These are phyloP conservation scores for Diutina mesorugosa DNA, from an alignment of 1,139 yeast genomes.

Conservation along the genomic window DNA sequence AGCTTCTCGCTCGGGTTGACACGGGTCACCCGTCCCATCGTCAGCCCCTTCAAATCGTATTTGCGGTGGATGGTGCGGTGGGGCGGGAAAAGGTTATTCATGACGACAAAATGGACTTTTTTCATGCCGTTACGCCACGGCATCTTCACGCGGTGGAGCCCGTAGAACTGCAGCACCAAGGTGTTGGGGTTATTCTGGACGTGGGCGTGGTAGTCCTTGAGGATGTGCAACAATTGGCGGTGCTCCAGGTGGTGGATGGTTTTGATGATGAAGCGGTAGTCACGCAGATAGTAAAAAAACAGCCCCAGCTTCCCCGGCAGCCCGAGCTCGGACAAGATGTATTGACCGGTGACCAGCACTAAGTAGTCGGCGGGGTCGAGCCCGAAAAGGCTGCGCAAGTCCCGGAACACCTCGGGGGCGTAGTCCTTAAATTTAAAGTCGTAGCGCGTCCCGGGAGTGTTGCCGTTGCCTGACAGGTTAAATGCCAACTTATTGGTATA, in stretches of 20 bases:
- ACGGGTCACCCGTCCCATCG: conserved; percentile 64
- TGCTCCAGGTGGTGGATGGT: conserved; percentile 94
- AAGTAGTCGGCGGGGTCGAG: conserved; percentile 94
- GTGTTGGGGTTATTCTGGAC: conserved; percentile 82
- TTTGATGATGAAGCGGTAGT: conserved; percentile 86
- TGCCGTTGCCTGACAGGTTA: conserved; percentile 77
- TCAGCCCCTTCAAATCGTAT: conserved; percentile 88
- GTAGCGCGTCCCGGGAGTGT: conserved; percentile 86
- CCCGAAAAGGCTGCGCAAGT: conserved; percentile 64
- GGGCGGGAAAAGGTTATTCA: conserved; percentile 96
- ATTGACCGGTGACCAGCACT: conserved; percentile 84
- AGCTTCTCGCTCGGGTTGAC: conserved; percentile 11
- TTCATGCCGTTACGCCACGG: conserved; percentile 47
- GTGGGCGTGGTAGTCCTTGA: conserved; percentile 70
- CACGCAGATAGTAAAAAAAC: conserved; percentile 88
- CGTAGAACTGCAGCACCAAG: conserved; percentile 84
- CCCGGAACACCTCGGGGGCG: conserved; percentile 88
- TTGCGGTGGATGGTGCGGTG: conserved; percentile 78
- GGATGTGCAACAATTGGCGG: conserved; percentile 59
- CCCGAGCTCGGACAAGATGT: conserved; percentile 81
- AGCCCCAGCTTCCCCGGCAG: conserved; percentile 98
- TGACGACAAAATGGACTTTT: conserved; percentile 86
- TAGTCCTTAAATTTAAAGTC: conserved; percentile 96
- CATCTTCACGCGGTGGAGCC: conserved; percentile 86
- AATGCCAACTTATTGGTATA: conserved; percentile 71